Conservation (phyloP, 495 filamentous ascomycete genomes). For the Trichoderma erinaceum region DNA sequence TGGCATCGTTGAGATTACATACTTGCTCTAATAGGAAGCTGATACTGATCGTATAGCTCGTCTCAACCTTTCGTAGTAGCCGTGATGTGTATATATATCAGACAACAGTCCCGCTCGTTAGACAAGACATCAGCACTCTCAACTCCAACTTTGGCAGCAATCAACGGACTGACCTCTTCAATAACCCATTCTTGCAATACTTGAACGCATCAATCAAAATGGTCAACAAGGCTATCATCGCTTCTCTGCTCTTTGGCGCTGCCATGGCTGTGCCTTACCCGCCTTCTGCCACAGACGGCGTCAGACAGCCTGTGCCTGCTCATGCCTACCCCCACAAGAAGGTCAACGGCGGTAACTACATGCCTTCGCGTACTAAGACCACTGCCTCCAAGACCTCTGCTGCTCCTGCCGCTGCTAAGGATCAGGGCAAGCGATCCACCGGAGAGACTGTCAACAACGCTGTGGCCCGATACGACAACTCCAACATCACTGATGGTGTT, state of each 20-base stretch:
- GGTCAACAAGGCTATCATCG: constrained; percentile 8
- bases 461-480: constrained; percentile 6
- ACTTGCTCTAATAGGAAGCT: constrained; percentile 4
- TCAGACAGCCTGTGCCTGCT: neutral
- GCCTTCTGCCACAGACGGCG: neutral
- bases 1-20: neutral
- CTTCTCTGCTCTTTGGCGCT: constrained; percentile 10
- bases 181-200: neutral
- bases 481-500: constrained; percentile 1
- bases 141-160: neutral
- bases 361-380: neutral
- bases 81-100: neutral
- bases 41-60: neutral
- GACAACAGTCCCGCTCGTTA: neutral
- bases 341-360: constrained; percentile 11
- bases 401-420: constrained; percentile 1
- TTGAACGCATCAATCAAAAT: neutral
- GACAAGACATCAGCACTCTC: neutral
- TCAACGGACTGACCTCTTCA: neutral
- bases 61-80: neutral
- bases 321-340: constrained; percentile 4
- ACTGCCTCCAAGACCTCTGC: neutral
- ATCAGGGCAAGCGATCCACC: neutral
- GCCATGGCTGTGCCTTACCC: constrained; percentile 11
- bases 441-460: constrained; percentile 1